Evolutionary conservation across 306 rosid genomes (phyloP).

Genomic region (Medicago truncatula): DNA sequence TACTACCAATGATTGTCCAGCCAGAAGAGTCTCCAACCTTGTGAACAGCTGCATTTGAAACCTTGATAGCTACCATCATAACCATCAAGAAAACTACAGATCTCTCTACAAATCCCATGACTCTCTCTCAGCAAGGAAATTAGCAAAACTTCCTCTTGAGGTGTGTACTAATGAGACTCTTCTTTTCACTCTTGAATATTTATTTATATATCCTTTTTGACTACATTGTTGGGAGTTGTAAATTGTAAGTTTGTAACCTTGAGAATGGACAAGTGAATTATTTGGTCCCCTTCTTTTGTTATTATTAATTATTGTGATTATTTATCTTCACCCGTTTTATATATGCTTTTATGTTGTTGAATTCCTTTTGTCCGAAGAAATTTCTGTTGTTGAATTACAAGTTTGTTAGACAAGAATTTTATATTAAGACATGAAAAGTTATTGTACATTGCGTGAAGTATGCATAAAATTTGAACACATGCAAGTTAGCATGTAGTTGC

Average conservation of each 20-base stretch:
- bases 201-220: slow-evolving; percentile 58
- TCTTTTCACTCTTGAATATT: slow-evolving; percentile 19
- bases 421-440: too few species aligned
- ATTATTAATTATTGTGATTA: slow-evolving; percentile 5
- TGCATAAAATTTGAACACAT: too few species aligned
- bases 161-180: slow-evolving; percentile 20
- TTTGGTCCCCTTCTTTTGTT: slow-evolving; percentile 29
- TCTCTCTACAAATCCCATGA: slow-evolving; percentile 59
- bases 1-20: slow-evolving; percentile 70
- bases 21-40: slow-evolving; percentile 90
- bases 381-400: too few species aligned
- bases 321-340: too few species aligned
- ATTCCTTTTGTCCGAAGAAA: too few species aligned
- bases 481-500: too few species aligned
- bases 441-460: too few species aligned
- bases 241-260: slow-evolving; percentile 33
- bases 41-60: slow-evolving; percentile 62
- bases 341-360: too few species aligned
- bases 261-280: slow-evolving; percentile 33
- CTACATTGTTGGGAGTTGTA: slow-evolving; percentile 12
- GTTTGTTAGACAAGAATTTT: too few species aligned
- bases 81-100: slow-evolving; percentile 31
- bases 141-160: not conserved
- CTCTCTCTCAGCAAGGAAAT: slow-evolving; percentile 15
- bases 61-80: slow-evolving; percentile 22